These are phyloP conservation scores for Suhomyces chickasaworum DNA, from an alignment of 1,139 yeast genomes.

Conservation along the genomic window DNA sequence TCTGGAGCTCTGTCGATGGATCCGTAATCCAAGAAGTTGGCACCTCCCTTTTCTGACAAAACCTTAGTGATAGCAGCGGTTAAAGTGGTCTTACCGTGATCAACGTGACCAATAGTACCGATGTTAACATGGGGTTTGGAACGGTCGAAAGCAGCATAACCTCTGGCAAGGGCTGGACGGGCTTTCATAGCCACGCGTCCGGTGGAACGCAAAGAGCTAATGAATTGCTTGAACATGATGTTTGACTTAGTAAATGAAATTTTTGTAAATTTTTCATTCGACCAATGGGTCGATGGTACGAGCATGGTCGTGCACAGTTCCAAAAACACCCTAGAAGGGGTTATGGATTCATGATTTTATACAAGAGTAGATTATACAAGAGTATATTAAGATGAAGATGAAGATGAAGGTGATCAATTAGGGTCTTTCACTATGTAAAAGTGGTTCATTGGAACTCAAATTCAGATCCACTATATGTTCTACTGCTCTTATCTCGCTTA, in stretches of 20 bases:
- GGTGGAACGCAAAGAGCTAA: slow-evolving; percentile 24
- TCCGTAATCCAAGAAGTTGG: slow-evolving; percentile 87
- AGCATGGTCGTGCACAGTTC: neutral
- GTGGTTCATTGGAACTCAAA: slow-evolving; percentile 8
- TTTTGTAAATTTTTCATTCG: slow-evolving; percentile 9
- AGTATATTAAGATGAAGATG: neutral
- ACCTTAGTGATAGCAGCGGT: slow-evolving; percentile 99
- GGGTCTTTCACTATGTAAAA: neutral
- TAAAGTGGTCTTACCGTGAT: slow-evolving; percentile 97
- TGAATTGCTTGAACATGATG: slow-evolving; percentile 24
- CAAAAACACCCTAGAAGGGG: neutral
- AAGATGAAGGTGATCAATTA: too few relatives aligned
- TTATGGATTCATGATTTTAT: neutral
- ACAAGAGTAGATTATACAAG: too few relatives aligned
- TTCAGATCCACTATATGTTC: slow-evolving; percentile 38
- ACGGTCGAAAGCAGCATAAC: slow-evolving; percentile 76
- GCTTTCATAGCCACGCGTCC: slow-evolving; percentile 19
- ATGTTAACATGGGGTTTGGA: slow-evolving; percentile 94
- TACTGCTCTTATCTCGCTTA: slow-evolving; percentile 34
- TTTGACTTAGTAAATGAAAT: slow-evolving; percentile 3
- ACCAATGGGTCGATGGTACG: slow-evolving; percentile 8
- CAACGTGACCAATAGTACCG: slow-evolving; percentile 93
- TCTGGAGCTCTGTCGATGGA: slow-evolving; percentile 98
- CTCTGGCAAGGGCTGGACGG: slow-evolving; percentile 43
- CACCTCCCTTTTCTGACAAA: slow-evolving; percentile 85